Conservation (phyloP, 495 filamentous ascomycete species). For the Achaetomiella virescens region DNA sequence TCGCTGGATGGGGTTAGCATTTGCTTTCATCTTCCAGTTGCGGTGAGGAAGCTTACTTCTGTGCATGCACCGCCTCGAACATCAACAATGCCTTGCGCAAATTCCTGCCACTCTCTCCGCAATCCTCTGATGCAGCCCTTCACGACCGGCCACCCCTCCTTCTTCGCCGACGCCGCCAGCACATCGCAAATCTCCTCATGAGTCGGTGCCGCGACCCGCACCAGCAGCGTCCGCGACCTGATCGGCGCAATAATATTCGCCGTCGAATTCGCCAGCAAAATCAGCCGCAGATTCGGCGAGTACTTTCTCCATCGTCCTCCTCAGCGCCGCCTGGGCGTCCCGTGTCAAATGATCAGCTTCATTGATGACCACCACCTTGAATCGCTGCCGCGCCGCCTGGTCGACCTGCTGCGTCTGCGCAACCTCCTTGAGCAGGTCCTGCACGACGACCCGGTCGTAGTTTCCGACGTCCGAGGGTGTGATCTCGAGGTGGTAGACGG, state of each 20-base stretch:
- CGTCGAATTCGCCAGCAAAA: conserved; percentile 88
- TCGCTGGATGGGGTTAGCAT: conserved; percentile 52
- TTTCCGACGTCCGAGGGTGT: conserved; percentile 96
- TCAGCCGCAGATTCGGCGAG: conserved; percentile 84
- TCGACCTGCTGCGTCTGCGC: conserved; percentile 99
- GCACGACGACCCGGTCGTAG: conserved; percentile 90
- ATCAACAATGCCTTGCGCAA: conserved; percentile 83
- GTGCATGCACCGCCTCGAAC: conserved; percentile 93
- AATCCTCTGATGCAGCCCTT: conserved; percentile 72
- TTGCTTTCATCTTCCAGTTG: not conserved
- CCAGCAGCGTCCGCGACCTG: conserved; percentile 77
- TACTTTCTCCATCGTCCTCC: conserved; percentile 99
- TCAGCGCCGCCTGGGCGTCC: conserved; percentile 91
- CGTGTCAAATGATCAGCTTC: conserved; percentile 93
- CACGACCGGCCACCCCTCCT: conserved; percentile 67
- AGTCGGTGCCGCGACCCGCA: conserved; percentile 85
- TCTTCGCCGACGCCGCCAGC: conserved; percentile 64
- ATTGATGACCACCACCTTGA: conserved; percentile 99
- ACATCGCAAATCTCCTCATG: conserved; percentile 76
- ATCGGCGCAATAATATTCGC: conserved; percentile 98
- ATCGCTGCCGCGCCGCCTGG: conserved; percentile 75
- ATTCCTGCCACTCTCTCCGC: conserved; percentile 91
- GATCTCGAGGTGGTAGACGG: conserved; percentile 95
- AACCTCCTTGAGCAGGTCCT: conserved; percentile 94
- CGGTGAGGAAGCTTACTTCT: conserved; percentile 80